These are phyloP conservation scores for Globisporangium sylvaticum DNA, from an alignment of 352 stramenopile species.

Conservation along the genomic window DNA sequence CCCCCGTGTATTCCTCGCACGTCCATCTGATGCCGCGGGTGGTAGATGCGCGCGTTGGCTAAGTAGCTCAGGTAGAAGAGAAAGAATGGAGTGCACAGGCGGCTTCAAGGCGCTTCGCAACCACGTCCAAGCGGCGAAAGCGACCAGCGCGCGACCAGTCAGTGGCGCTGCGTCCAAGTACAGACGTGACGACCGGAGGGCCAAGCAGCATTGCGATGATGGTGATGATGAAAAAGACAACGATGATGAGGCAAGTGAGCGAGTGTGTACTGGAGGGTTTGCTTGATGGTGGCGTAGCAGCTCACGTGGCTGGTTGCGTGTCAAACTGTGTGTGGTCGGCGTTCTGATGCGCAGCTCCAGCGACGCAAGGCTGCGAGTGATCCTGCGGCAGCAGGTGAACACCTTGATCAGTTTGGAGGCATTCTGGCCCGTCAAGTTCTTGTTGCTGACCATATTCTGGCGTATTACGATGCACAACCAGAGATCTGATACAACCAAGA, in stretches of 20 bases:
- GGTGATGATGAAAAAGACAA: neutral
- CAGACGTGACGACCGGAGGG: neutral
- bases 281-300: too few relatives aligned
- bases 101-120: constrained; percentile 38
- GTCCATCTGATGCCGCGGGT: too few relatives aligned
- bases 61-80: too few relatives aligned
- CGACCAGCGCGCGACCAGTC: neutral
- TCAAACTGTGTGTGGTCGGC: too few relatives aligned
- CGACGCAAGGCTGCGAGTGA: neutral
- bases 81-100: constrained; percentile 12
- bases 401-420: neutral
- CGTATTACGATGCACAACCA: neutral
- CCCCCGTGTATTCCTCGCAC: too few relatives aligned
- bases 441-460: neutral
- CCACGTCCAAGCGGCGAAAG: constrained; percentile 35
- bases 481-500: constrained; percentile 25
- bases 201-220: constrained; percentile 4
- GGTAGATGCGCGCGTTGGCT: too few relatives aligned
- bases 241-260: neutral
- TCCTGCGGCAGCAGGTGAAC: neutral
- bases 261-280: too few relatives aligned
- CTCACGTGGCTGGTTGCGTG: too few relatives aligned
- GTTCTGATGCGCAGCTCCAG: too few relatives aligned
- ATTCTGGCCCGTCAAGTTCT: too few relatives aligned
- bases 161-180: neutral